Percentiles rank a stretch among this genome's conserved stretches.
These are phyloP conservation scores for Macadamia integrifolia DNA, from an alignment of 164 flowering plant species.

Conservation along the genomic window DNA sequence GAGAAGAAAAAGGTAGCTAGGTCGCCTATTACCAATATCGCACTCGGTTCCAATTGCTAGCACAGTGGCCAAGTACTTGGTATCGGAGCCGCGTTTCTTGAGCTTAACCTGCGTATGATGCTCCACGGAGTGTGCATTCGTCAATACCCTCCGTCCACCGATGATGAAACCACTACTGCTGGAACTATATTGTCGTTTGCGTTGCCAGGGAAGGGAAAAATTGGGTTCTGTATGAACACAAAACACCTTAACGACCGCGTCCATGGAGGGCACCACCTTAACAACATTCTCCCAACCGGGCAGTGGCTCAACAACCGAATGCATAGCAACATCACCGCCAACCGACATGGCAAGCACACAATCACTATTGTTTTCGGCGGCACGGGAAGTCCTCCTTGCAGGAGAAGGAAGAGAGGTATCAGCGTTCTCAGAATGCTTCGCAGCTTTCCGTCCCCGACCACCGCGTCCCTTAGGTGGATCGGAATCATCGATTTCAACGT, in stretches of 20 bases:
- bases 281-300: constrained; percentile 24
- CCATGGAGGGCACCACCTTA: constrained; percentile 79
- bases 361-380: constrained; percentile 12
- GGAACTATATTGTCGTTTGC: constrained; percentile 90
- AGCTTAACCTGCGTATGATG: constrained; percentile 96
- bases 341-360: not conserved
- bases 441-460: constrained; percentile 42
- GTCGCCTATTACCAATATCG: constrained; percentile 59
- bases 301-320: constrained; percentile 5
- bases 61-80: constrained; percentile 88
- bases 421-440: constrained; percentile 5
- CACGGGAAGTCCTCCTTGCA: constrained; percentile 9
- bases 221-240: constrained; percentile 96
- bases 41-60: constrained; percentile 95
- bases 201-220: constrained; percentile 97
- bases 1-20: not conserved
- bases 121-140: constrained; percentile 98
- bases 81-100: constrained; percentile 94
- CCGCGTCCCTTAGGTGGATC: constrained; percentile 29
- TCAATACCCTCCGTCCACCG: constrained; percentile 74
- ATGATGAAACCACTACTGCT: constrained; percentile 93
- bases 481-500: constrained; percentile 28
- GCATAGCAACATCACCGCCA: constrained; percentile 9
- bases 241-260: constrained; percentile 96
- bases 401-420: constrained; percentile 8